Evolutionary conservation across 805 yeast species (phyloP), one percentile per base, ranked within the genome.

Genomic region (Candida ficus): DNA sequence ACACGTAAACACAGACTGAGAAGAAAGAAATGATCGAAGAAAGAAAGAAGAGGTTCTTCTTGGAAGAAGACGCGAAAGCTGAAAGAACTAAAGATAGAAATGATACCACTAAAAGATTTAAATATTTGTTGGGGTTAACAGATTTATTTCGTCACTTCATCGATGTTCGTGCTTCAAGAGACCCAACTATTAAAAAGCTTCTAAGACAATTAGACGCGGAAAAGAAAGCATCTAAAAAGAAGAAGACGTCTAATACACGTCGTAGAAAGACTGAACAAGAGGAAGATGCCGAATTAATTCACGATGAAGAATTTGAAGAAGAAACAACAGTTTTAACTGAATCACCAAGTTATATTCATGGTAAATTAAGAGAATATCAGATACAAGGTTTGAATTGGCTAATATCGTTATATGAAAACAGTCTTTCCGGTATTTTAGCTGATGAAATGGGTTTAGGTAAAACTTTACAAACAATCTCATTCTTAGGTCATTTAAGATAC

Each of bases 361-460:
- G 99, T 9, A 71, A 59, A 39, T 67, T 93, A 52, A 74, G 99
- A 52, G 95, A 88, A 56, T 91, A 93, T 59, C 99, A 91, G 65
- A 70, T 91, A 23, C 96, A 89, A 57, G 99, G 99, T 37, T 72
- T 91, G 38, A 93, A 93, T 63, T 91, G 99, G 99, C 71, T 91
- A 56, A 82, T 91, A 16, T 79, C 95, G 1, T 64, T 91, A 27
- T 86, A 89, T 59, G 96, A 90, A 50, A 88, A 91, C 61, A 76
- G 83, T 52, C 71, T 91, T 33, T 83, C 95, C 9, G 99, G 99
- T 17, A 93, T 91, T 34, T 66, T 91, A 37, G 99, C 99, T 11
- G 99, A 91, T 64, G 99, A 91, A 61, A 91, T 93, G 99, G 99
- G 99, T 3, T 71, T 91, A 30, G 99, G 99, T 42, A 91, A 91